Percentiles rank a stretch among this genome's conserved stretches.
Evolutionary conservation across 306 rosid species (phyloP).

Genomic region (Abrus pulchellus): DNA sequence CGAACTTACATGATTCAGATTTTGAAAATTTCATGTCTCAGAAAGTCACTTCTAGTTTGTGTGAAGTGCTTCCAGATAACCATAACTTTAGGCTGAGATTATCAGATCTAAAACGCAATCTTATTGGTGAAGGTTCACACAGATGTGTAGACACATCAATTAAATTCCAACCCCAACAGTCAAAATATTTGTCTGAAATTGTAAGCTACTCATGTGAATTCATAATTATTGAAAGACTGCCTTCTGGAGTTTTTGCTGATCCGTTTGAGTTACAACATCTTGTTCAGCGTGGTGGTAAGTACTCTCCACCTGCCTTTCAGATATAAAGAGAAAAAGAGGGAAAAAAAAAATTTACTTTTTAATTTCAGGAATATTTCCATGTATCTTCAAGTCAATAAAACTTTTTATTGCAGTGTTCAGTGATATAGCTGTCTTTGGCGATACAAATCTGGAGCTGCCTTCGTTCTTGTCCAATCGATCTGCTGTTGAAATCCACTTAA

Average conservation of each 20-base stretch:
- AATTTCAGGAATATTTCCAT: slow-evolving; percentile 26
- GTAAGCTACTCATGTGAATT: slow-evolving; percentile 59
- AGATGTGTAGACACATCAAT: slow-evolving; percentile 66
- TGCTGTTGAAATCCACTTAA: slow-evolving; percentile 80
- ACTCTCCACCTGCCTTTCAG: slow-evolving; percentile 17
- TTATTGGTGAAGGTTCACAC: slow-evolving; percentile 86
- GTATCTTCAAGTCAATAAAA: slow-evolving; percentile 30
- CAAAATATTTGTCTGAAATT: slow-evolving; percentile 50
- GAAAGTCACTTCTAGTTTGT: slow-evolving; percentile 56
- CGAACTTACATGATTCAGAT: slow-evolving; percentile 57
- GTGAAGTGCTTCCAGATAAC: slow-evolving; percentile 57
- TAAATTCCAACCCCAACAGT: slow-evolving; percentile 49
- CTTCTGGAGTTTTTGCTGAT: slow-evolving; percentile 83
- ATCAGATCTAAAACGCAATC: slow-evolving; percentile 57
- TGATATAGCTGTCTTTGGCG: slow-evolving; percentile 82
- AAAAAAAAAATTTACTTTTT: neutral
- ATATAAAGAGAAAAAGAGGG: neutral
- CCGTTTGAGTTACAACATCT: slow-evolving; percentile 89
- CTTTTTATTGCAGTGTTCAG: slow-evolving; percentile 60
- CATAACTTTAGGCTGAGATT: slow-evolving; percentile 48
- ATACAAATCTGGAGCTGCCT: slow-evolving; percentile 87
- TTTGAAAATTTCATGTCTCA: slow-evolving; percentile 66
- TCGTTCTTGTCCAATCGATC: slow-evolving; percentile 83
- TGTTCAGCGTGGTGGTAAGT: slow-evolving; percentile 77
- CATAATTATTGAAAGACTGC: slow-evolving; percentile 75